phyloP scores from a whole-genome alignment of 495 filamentous ascomycete species.

The Lasiosphaeria ovina region DNA sequence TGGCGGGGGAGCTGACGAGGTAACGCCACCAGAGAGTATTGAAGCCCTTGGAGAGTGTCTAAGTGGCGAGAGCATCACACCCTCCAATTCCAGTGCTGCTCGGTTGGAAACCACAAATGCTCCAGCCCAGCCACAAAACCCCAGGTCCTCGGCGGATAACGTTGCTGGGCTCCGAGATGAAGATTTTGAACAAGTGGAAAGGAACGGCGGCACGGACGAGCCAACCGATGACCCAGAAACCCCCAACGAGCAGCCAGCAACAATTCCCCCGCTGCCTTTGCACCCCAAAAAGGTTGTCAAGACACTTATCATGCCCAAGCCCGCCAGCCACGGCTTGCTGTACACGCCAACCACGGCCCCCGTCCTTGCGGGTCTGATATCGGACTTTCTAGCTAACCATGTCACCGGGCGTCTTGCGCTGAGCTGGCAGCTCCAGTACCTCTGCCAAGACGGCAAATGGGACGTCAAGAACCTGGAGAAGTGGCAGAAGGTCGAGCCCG shows the following conservation, averaged over 20 bases:
- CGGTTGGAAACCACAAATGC: no score
- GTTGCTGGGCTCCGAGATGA: constrained; percentile 37
- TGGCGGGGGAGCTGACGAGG: constrained; percentile 70
- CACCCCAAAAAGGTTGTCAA: constrained; percentile 58
- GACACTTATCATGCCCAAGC: constrained; percentile 68
- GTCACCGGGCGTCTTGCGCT: constrained; percentile 75
- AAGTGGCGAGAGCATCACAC: constrained; percentile 17
- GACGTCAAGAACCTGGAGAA: constrained; percentile 95
- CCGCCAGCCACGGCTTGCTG: constrained; percentile 80
- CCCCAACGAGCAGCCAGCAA: constrained; percentile 30
- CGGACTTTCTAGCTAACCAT: constrained; percentile 72
- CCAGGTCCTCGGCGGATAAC: constrained; percentile 18
- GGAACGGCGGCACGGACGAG: constrained; percentile 29
- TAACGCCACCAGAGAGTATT: constrained; percentile 70
- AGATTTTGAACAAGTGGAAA: constrained; percentile 27
- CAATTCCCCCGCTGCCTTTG: constrained; percentile 41
- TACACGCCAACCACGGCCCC: constrained; percentile 76
- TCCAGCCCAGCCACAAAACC: no score
- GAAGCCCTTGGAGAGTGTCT: constrained; percentile 55
- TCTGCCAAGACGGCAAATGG: constrained; percentile 90
- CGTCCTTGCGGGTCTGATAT: constrained; percentile 74
- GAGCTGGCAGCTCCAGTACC: constrained; percentile 85
- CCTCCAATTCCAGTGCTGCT: constrained; percentile 1
- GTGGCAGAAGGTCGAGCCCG: constrained; percentile 75
- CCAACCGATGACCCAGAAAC: constrained; percentile 48